Evolutionary conservation across 2,329 filamentous ascomycete genomes (phyloP), one percentile per base, ranked within the genome.

Genomic region (Xylaria sp.): DNA sequence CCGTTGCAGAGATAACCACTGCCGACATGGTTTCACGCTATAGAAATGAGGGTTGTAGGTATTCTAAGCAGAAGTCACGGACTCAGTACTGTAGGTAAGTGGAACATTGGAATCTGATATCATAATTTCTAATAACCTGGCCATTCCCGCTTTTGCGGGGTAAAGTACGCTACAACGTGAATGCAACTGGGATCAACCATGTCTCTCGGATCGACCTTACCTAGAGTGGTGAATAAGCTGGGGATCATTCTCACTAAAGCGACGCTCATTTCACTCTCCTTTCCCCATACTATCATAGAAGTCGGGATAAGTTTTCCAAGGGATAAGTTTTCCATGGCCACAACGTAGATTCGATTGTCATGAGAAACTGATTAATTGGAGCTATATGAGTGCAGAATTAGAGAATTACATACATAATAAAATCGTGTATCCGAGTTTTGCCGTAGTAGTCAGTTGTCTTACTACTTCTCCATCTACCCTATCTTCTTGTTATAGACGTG

Each of bases 101-200:
- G 3, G 28, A 13, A 6, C 23, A 49, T 23, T 20, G 23, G 17
- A 33, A 9, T 54, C 51, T 20, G 31, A 61, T 38, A 44, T 46
- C 48, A 28, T 57, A 15, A 53, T 40, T 46, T 56, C n/a, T 56
- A 60, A 69, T 40, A 11, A 20, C 51, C 13, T 23, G 17, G 40
- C 53, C 54, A 66, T 59, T 69, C 67, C 67, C 67, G 67, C 67
- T 70, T 67, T 70, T 67, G 67, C 67, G 67, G 67, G 67, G 67
- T 61, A 64, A 63, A 53, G 53, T 11, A 10, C 36, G n/a, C 28
- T 48, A 59, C 33, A 42, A 23, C 33, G n/a, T 26, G 23, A 23
- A 4, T 26, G 23, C 1, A 23, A 17, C 33, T 26, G 44, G 62
- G 42, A 23, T 40, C 7, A 26, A n/a, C 49, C 62, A 42, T 51